Conservation (phyloP, 257 asterid species). For the Petrea volubilis region DNA sequence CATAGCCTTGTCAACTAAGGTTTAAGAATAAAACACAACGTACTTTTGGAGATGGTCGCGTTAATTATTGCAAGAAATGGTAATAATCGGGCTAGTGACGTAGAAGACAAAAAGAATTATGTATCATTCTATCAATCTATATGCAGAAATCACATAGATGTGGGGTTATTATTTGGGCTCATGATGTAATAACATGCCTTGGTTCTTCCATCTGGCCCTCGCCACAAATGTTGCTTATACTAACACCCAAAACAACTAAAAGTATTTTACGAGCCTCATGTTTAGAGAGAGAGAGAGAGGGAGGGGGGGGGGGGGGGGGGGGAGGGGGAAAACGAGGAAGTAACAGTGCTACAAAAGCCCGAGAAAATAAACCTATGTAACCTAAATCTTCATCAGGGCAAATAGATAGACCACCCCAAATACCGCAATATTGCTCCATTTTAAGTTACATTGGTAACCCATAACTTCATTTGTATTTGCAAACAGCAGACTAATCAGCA, state of each 20-base stretch:
- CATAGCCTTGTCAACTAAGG: neutral
- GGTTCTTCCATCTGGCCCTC: neutral
- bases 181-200: neutral
- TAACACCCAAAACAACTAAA: too few species aligned
- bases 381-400: neutral
- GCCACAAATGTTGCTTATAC: neutral
- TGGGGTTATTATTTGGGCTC: too few species aligned
- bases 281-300: too few species aligned
- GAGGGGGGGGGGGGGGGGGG: too few species aligned
- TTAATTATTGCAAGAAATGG: too few species aligned
- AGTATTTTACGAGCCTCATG: too few species aligned
- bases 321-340: neutral
- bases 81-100: too few species aligned
- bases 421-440: neutral
- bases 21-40: too few species aligned
- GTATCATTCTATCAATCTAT: too few species aligned
- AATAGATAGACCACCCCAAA: neutral
- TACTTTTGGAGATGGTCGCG: neutral
- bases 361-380: neutral
- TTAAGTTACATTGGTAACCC: neutral
- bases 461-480: neutral
- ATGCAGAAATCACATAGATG: too few species aligned
- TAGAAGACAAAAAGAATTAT: too few species aligned
- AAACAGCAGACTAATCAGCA: neutral
- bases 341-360: neutral